A percentile compares a stretch with the other conserved stretches of the same genome.
Conservation (phyloP, 768 basidiomycete species). For the Pisolithus orientalis region DNA sequence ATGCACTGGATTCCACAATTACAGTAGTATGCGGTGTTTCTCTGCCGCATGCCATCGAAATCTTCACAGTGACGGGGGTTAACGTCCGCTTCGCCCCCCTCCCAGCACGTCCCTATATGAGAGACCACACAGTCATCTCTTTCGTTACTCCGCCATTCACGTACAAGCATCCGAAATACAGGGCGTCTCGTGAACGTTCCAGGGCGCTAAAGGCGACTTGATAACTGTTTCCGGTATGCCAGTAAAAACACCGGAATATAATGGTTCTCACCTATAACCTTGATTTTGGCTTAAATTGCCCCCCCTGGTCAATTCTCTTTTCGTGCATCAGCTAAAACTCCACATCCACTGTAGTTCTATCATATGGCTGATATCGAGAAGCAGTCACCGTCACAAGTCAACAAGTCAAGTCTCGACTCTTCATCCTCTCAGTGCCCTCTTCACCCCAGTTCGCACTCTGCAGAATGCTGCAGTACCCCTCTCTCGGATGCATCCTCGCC, state of each 20-base stretch:
- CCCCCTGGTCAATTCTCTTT: constrained; percentile 7
- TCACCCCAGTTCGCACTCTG: constrained; percentile 7
- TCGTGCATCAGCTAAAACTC: constrained; percentile 6
- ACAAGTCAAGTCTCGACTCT: constrained; percentile 18
- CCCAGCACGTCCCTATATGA: constrained; percentile 2
- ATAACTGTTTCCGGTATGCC: constrained; percentile 19
- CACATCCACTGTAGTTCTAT: not conserved
- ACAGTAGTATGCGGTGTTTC: not conserved
- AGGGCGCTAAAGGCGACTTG: constrained; percentile 5
- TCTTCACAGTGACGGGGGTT: not conserved
- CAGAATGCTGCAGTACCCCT: not conserved
- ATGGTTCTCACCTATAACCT: constrained; percentile 14
- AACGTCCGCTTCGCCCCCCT: too few species aligned
- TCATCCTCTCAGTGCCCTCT: constrained; percentile 14
- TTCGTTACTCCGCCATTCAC: constrained; percentile 6
- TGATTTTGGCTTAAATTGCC: constrained; percentile 20
- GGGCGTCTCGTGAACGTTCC: constrained; percentile 3
- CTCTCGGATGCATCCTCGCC: not conserved
- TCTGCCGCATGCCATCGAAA: not conserved
- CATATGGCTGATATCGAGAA: constrained; percentile 28
- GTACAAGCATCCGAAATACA: constrained; percentile 8
- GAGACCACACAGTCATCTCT: constrained; percentile 3
- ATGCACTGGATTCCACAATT: not conserved
- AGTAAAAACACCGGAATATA: constrained; percentile 17
- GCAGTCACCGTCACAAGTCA: constrained; percentile 13